Evolutionary conservation across 495 filamentous ascomycete species (phyloP).

Genomic region (Hypoxylon lienhwacheense): DNA sequence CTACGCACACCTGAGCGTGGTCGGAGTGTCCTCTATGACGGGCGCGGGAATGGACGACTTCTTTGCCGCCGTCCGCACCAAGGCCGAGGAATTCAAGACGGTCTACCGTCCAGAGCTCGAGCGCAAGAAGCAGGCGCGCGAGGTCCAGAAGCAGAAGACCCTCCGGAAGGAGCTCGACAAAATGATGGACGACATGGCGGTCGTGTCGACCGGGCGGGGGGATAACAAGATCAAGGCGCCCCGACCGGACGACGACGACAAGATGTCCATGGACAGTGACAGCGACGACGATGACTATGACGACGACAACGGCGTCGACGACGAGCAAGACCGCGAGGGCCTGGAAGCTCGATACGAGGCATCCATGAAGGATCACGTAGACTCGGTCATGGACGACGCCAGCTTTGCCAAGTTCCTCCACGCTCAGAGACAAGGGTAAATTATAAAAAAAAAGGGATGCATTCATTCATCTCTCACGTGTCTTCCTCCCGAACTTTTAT

Average conservation of each 20-base stretch:
- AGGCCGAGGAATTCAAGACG: conserved; percentile 83
- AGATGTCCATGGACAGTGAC: conserved; percentile 46
- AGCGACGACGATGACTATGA: conserved; percentile 51
- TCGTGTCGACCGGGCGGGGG: conserved; percentile 46
- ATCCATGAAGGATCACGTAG: conserved; percentile 53
- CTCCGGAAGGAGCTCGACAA: conserved; percentile 81
- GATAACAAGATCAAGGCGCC: conserved; percentile 35
- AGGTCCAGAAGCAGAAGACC: conserved; percentile 67
- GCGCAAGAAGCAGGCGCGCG: conserved; percentile 70
- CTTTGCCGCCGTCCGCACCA: conserved; percentile 82
- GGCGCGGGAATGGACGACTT: conserved; percentile 91
- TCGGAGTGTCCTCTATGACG: conserved; percentile 91
- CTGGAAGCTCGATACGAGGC: conserved; percentile 63
- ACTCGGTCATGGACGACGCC: conserved; percentile 53
- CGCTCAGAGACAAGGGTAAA: conserved; percentile 35
- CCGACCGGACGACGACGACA: conserved; percentile 55
- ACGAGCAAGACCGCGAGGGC: conserved; percentile 59
- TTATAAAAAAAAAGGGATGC: too few relatives aligned
- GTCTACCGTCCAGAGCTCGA: conserved; percentile 95
- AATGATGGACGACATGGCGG: conserved; percentile 92
- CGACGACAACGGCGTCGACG: conserved; percentile 50
- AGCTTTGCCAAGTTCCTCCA: conserved; percentile 64
- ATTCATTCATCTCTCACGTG: too few relatives aligned
- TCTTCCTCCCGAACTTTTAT: too few relatives aligned
- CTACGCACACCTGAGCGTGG: conserved; percentile 87